These are phyloP conservation scores for Sugiyamaella valdiviana DNA, from an alignment of 805 yeast genomes.

Conservation along the genomic window DNA sequence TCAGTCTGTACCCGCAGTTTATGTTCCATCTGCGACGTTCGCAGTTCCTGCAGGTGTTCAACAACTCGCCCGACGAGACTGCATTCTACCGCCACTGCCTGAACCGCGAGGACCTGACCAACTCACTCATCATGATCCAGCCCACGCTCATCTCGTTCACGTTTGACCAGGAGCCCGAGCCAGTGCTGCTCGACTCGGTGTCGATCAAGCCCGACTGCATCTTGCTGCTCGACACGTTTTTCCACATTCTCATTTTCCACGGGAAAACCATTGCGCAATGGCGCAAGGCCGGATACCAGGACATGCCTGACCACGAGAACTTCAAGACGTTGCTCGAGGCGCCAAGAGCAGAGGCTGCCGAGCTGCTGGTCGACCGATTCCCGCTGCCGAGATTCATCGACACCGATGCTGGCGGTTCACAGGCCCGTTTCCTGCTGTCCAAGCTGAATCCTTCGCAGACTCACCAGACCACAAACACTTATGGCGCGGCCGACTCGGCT, in stretches of 20 bases:
- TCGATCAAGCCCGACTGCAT: constrained; percentile 86
- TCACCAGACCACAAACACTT: constrained; percentile 50
- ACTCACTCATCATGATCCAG: constrained; percentile 94
- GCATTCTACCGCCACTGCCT: constrained; percentile 93
- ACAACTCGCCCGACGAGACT: constrained; percentile 98
- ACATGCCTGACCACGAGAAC: constrained; percentile 81
- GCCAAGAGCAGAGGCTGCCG: constrained; percentile 90
- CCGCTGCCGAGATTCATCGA: constrained; percentile 97
- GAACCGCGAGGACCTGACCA: constrained; percentile 84
- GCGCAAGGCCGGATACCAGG: constrained; percentile 94
- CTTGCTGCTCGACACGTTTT: constrained; percentile 86
- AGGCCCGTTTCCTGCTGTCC: constrained; percentile 92
- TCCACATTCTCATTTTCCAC: constrained; percentile 91
- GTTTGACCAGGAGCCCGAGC: constrained; percentile 77
- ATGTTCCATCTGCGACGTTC: constrained; percentile 93
- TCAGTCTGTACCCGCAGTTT: constrained; percentile 89
- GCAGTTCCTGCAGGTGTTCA: constrained; percentile 91
- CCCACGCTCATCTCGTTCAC: constrained; percentile 88
- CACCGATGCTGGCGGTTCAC: constrained; percentile 97
- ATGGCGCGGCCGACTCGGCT: constrained; percentile 54
- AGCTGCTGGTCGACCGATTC: constrained; percentile 83
- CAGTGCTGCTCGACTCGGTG: constrained; percentile 88
- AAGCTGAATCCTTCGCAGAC: constrained; percentile 92
- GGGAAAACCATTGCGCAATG: constrained; percentile 94
- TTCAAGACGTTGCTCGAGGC: constrained; percentile 81